Percentiles rank a stretch among this genome's conserved stretches.
Conservation (phyloP, 75 land plant genomes). For the Cupressus sempervirens region DNA sequence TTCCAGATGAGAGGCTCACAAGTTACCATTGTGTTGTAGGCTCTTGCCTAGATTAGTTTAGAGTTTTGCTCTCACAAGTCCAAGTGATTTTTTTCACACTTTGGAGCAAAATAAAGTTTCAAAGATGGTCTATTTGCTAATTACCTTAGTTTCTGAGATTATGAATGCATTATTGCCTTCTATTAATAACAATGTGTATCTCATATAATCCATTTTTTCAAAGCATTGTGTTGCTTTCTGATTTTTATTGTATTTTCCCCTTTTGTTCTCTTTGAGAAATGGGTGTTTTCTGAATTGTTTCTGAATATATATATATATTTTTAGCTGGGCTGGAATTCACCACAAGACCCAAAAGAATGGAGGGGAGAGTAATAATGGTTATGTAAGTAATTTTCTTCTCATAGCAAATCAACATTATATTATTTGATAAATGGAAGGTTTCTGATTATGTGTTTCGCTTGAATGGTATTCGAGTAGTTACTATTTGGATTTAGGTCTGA, state of each 20-base stretch:
- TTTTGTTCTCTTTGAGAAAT: not conserved
- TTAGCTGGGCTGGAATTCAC: slow-evolving; percentile 35
- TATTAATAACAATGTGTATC: too few relatives aligned
- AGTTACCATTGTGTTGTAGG: too few relatives aligned
- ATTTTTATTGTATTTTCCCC: too few relatives aligned
- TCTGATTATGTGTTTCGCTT: too few relatives aligned
- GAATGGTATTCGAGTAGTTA: too few relatives aligned
- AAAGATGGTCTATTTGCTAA: not conserved
- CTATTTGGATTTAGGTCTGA: not conserved
- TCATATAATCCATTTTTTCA: too few relatives aligned
- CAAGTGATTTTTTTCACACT: too few relatives aligned
- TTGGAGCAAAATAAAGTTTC: not conserved
- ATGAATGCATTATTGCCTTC: not conserved
- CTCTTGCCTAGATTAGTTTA: not conserved
- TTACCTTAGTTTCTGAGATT: not conserved
- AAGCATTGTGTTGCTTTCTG: not conserved
- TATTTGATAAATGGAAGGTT: not conserved
- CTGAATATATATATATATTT: not conserved
- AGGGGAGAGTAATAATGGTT: slow-evolving; percentile 27
- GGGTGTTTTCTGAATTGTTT: not conserved
- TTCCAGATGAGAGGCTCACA: too few relatives aligned
- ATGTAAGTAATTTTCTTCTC: slow-evolving; percentile 19
- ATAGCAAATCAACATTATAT: not conserved
- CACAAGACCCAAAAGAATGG: slow-evolving; percentile 32
- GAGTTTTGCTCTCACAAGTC: not conserved